Percentiles rank a stretch among this genome's conserved stretches.
Conservation (phyloP, 2,329 filamentous ascomycete species). For the Talaromyces sp. region DNA sequence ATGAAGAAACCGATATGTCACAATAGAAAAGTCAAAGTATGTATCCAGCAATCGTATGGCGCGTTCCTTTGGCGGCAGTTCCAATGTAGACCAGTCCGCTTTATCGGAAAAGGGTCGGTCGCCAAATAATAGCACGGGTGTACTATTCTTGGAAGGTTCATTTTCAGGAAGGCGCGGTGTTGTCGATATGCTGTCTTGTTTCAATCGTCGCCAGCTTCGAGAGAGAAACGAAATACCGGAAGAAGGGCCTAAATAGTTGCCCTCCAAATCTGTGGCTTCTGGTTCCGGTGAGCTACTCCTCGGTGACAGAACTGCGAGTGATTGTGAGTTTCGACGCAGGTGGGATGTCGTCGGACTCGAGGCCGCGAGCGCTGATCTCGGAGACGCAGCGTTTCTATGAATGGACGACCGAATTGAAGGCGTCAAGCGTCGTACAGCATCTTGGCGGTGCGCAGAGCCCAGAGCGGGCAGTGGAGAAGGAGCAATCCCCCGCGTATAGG, state of each 20-base stretch:
- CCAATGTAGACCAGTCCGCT: slow-evolving; percentile 34
- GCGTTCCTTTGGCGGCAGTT: slow-evolving; percentile 42
- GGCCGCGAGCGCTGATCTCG: neutral
- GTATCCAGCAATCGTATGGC: slow-evolving; percentile 49
- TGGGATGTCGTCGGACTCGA: neutral
- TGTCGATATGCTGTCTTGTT: slow-evolving; percentile 51
- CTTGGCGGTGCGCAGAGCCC: slow-evolving; percentile 21
- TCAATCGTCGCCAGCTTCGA: slow-evolving; percentile 65
- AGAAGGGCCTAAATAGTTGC: slow-evolving; percentile 57
- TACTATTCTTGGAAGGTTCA: slow-evolving; percentile 41
- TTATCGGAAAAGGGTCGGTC: slow-evolving; percentile 50
- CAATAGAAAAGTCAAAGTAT: slow-evolving; percentile 62
- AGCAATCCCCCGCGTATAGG: slow-evolving; percentile 39
- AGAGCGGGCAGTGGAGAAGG: slow-evolving; percentile 33
- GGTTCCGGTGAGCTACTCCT: slow-evolving; percentile 46
- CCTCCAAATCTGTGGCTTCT: slow-evolving; percentile 52
- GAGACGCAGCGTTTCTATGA: neutral
- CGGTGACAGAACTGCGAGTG: slow-evolving; percentile 24
- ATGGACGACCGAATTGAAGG: neutral
- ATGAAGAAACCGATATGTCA: slow-evolving; percentile 60
- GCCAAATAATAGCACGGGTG: slow-evolving; percentile 51
- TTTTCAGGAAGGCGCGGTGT: slow-evolving; percentile 31
- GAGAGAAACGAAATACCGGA: slow-evolving; percentile 58
- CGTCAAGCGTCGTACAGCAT: slow-evolving; percentile 16
- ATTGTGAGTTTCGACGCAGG: slow-evolving; percentile 1